Percentiles rank a stretch among this genome's conserved stretches.
Evolutionary conservation across 73 alveolate species (phyloP).

Genomic region (Symbiodinium natans): DNA sequence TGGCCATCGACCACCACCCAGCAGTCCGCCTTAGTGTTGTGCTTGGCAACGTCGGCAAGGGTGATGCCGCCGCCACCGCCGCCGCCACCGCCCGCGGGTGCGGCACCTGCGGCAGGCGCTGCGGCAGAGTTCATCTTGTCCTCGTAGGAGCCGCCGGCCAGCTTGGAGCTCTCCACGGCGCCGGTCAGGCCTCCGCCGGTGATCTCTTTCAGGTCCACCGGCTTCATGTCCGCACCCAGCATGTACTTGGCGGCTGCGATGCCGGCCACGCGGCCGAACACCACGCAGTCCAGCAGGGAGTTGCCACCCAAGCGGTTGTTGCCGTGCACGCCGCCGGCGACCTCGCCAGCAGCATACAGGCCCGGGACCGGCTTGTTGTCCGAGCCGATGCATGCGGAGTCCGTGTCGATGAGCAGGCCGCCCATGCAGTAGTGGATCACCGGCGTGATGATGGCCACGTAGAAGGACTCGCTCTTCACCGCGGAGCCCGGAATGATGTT

Average conservation of each 20-base stretch:
- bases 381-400: constrained; percentile 94
- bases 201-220: constrained; percentile 24
- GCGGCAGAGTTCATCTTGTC: constrained; percentile 92
- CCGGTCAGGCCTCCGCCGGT: constrained; percentile 90
- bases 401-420: constrained; percentile 95
- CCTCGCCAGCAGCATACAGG: constrained; percentile 95
- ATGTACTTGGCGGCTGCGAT: constrained; percentile 93
- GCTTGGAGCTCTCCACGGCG: constrained; percentile 68
- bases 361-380: constrained; percentile 95
- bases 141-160: constrained; percentile 85
- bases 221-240: constrained; percentile 91
- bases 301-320: constrained; percentile 96
- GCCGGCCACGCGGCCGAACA: constrained; percentile 96
- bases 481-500: constrained; percentile 76
- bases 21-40: constrained; percentile 94
- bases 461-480: constrained; percentile 66
- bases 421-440: constrained; percentile 97
- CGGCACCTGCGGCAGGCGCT: not conserved
- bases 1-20: constrained; percentile 96
- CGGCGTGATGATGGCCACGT: constrained; percentile 77
- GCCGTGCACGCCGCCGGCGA: constrained; percentile 97
- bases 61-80: constrained; percentile 57
- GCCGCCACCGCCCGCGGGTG: constrained; percentile 14
- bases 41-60: constrained; percentile 94
- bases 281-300: constrained; percentile 96